phyloP scores from a whole-genome alignment of 768 basidiomycete species.

The Pisolithus albus region DNA sequence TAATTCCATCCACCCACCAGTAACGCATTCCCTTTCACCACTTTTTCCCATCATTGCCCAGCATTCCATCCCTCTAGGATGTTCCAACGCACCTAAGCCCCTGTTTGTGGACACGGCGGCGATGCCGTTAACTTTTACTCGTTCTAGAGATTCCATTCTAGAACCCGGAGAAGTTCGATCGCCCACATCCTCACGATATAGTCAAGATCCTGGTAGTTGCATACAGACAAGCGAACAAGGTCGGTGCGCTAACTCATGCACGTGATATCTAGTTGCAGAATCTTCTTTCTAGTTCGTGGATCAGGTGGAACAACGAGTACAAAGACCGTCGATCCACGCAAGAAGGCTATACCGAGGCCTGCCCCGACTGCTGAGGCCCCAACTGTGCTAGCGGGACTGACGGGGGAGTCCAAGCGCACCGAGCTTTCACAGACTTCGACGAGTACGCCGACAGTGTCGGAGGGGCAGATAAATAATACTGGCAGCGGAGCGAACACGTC shows the following conservation, averaged over 20 bases:
- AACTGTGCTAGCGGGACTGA: neutral
- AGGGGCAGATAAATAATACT: neutral
- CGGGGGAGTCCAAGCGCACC: neutral
- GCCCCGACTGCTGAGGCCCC: neutral
- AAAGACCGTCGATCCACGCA: neutral
- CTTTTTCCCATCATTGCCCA: neutral
- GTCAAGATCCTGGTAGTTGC: conserved; percentile 1
- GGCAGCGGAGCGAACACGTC: neutral
- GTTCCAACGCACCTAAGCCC: neutral
- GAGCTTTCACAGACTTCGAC: neutral
- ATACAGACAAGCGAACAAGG: conserved; percentile 8
- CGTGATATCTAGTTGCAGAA: neutral
- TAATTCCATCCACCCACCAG: neutral
- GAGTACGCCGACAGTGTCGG: neutral
- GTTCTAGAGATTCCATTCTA: conserved; percentile 5
- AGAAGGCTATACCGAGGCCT: neutral
- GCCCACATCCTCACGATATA: conserved; percentile 19
- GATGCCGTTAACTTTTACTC: neutral
- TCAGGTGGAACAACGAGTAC: neutral
- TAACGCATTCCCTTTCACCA: neutral
- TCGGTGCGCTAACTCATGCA: neutral
- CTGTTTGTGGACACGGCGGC: neutral
- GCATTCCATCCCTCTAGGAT: neutral
- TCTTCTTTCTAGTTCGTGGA: neutral
- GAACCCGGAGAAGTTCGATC: conserved; percentile 24